Evolutionary conservation across 345 rosid genomes (phyloP).

Genomic region (Salix arbutifolia): DNA sequence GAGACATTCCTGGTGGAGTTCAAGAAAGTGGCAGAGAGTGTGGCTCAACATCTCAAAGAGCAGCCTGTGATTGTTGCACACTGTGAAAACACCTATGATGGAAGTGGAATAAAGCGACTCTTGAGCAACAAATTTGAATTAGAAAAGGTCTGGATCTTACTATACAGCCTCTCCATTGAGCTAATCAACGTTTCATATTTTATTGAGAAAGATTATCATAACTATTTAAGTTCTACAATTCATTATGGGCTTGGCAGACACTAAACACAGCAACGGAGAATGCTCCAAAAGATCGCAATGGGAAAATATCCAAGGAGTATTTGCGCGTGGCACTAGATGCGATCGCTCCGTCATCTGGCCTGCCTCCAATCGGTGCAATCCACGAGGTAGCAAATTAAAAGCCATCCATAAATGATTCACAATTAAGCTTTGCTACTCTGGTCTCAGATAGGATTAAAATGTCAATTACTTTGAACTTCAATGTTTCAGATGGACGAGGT

Average conservation of each 20-base stretch:
- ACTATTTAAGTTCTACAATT: neutral
- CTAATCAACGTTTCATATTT: neutral
- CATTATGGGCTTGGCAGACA: slow-evolving; percentile 33
- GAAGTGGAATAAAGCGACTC: slow-evolving; percentile 69
- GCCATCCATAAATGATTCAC: neutral
- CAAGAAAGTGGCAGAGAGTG: slow-evolving; percentile 53
- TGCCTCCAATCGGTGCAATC: slow-evolving; percentile 85
- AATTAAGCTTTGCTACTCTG: neutral
- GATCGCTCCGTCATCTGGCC: slow-evolving; percentile 65
- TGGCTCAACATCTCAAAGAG: slow-evolving; percentile 76
- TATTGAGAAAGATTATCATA: neutral
- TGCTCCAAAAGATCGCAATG: slow-evolving; percentile 58
- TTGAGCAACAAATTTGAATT: slow-evolving; percentile 75
- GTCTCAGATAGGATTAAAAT: neutral
- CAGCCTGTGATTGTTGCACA: slow-evolving; percentile 96
- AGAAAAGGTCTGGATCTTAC: slow-evolving; percentile 53
- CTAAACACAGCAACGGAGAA: slow-evolving; percentile 49
- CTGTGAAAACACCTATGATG: slow-evolving; percentile 79
- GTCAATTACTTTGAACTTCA: neutral
- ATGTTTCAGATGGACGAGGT: slow-evolving; percentile 62
- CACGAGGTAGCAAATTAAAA: slow-evolving; percentile 44
- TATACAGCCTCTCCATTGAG: neutral
- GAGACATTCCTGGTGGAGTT: slow-evolving; percentile 60
- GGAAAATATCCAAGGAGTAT: slow-evolving; percentile 63
- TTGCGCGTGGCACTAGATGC: slow-evolving; percentile 60